Conservation (phyloP, 2,329 filamentous ascomycete species). For the Beauveria sp. region DNA sequence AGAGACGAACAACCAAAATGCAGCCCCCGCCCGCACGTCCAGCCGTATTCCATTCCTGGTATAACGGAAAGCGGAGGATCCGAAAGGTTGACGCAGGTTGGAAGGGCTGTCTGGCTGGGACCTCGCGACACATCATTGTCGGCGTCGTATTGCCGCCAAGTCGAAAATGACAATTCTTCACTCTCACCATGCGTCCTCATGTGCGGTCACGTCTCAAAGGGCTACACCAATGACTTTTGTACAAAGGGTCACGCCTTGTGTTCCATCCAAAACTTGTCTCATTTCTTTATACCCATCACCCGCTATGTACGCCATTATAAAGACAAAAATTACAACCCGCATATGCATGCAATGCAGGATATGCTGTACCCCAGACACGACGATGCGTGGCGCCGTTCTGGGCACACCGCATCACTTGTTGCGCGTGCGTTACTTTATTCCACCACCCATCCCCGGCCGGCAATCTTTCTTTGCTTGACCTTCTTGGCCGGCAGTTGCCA, state of each 20-base stretch:
- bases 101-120: no score
- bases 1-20: background rate
- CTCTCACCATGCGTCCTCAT: background rate
- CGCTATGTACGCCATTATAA: background rate
- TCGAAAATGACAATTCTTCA: background rate
- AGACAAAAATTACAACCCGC: background rate
- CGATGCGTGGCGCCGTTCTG: background rate
- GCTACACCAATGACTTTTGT: background rate
- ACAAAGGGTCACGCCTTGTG: background rate
- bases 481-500: constrained; percentile 85
- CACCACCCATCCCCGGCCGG: constrained; percentile 67
- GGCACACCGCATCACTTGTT: background rate
- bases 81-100: no score
- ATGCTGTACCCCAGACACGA: background rate
- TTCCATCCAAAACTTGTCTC: background rate
- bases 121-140: background rate
- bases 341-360: background rate
- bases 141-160: background rate
- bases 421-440: constrained; percentile 29
- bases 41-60: background rate
- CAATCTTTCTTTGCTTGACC: constrained; percentile 69
- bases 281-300: background rate
- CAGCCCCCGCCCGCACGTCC: background rate
- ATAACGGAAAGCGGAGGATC: background rate
- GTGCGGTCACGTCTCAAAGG: background rate